A percentile compares a stretch with the other conserved stretches of the same genome.
These are phyloP conservation scores for Lasiodiplodia citricola DNA, from an alignment of 2,329 filamentous ascomycete genomes.

Conservation along the genomic window DNA sequence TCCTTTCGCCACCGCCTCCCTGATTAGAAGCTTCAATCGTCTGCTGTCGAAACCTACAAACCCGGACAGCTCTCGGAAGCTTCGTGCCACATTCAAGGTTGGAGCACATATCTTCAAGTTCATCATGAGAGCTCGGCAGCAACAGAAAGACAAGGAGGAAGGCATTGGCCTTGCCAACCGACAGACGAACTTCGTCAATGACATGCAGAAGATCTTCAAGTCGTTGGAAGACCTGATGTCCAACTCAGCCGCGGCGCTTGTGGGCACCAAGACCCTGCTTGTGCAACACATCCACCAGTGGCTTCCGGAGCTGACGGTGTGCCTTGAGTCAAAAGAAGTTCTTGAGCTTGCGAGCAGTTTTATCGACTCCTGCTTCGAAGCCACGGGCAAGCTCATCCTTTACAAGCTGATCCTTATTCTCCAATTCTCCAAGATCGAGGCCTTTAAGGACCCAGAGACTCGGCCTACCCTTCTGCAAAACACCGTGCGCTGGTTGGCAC, in stretches of 20 bases:
- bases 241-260: constrained; percentile 80
- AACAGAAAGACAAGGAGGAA: constrained; percentile 87
- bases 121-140: constrained; percentile 84
- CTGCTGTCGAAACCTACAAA: constrained; percentile 84
- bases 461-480: constrained; percentile 75
- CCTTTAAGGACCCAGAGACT: constrained; percentile 82
- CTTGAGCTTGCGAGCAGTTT: constrained; percentile 91
- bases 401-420: constrained; percentile 94
- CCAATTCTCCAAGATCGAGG: constrained; percentile 81
- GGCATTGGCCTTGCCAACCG: constrained; percentile 80
- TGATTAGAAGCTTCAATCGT: constrained; percentile 84
- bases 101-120: constrained; percentile 92
- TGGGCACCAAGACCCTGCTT: constrained; percentile 92
- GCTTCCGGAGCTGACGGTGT: constrained; percentile 84
- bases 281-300: constrained; percentile 97
- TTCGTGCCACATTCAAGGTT: constrained; percentile 93
- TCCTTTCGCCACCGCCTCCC: constrained; percentile 85
- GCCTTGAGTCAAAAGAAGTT: constrained; percentile 82
- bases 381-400: constrained; percentile 87
- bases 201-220: constrained; percentile 86
- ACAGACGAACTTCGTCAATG: constrained; percentile 76
- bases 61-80: constrained; percentile 78
- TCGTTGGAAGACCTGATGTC: constrained; percentile 89
- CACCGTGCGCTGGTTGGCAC: constrained; percentile 87
- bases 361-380: constrained; percentile 84